Evolutionary conservation across 2,329 filamentous ascomycete species (phyloP), one percentile per base, ranked within the genome.

Genomic region (Hymenoscyphus fructigenus): DNA sequence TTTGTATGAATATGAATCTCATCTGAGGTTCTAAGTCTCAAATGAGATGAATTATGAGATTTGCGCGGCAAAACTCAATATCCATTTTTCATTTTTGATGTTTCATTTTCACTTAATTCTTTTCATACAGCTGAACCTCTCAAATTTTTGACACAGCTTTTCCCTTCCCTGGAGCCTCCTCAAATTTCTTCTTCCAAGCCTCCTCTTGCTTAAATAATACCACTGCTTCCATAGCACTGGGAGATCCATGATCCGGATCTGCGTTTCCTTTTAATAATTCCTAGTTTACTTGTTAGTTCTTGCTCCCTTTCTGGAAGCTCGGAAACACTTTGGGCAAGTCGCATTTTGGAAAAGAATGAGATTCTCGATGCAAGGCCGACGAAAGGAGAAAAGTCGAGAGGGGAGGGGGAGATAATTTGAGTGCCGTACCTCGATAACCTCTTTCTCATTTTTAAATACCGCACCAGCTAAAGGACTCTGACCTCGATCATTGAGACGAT

Each of bases 401-500:
- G 20, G 38, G 41, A 12, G 53, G 23, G 12, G 23, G n/a, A 20
- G 32, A 60, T 20, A n/a, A n/a, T n/a, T n/a, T n/a, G 6, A 60
- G 17, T 15, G 14, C 66, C 75, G 60, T 65, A 85, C 83, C 74
- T 85, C 84, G 10, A 91, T 83, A 2, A 91, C 85, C 3, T 83
- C 84, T 62, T 84, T 82, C 72, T 89, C 87, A 12, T 85, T 85
- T 76, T 92, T 92, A 75, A 92, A 92, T 9, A 92, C 86, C 0
- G 89, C 89, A 0, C 90, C 89, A 0, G 89, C 88, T 3, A 92
- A 79, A 0, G 87, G 86, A 67, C 87, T 90, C 76, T 92, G 90
- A 0, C 86, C 86, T 56, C 84, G 78, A 66, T 88, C 89, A 67
- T 92, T 92, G 32, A 91, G 72, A 1, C 83, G 80, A 75, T 92